Conservation (phyloP, 2,329 filamentous ascomycete genomes). For the Penicillium sp. region DNA sequence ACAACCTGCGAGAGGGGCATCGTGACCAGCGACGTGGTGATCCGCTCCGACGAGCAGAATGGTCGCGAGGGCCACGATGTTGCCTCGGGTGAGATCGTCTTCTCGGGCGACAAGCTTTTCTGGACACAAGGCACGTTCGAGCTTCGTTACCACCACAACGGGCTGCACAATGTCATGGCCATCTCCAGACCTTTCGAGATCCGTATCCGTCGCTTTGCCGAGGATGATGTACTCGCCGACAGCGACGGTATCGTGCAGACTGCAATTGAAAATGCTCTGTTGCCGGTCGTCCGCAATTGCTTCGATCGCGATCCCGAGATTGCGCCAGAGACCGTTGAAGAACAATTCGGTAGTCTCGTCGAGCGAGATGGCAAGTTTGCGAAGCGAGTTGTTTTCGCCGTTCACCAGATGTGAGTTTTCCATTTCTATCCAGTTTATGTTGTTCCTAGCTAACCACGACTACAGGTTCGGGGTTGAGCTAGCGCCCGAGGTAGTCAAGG, state of each 20-base stretch:
- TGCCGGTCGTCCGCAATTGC: conserved; percentile 87
- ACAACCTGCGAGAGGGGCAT: conserved; percentile 75
- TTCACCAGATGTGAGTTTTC: conserved; percentile 76
- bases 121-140: conserved; percentile 97
- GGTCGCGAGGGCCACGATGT: conserved; percentile 58
- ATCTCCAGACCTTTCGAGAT: conserved; percentile 94
- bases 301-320: conserved; percentile 90
- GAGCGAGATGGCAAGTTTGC: conserved; percentile 88
- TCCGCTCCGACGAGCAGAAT: conserved; percentile 47
- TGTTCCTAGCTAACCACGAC: conserved; percentile 9
- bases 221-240: conserved; percentile 65
- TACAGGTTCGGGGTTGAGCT: conserved; percentile 85
- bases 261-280: conserved; percentile 73
- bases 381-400: conserved; percentile 86
- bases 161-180: conserved; percentile 89
- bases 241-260: conserved; percentile 63
- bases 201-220: conserved; percentile 76
- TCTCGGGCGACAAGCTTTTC: conserved; percentile 91
- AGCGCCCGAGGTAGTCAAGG: conserved; percentile 85
- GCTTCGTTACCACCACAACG: conserved; percentile 94
- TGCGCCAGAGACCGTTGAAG: conserved; percentile 75
- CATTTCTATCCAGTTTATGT: background rate
- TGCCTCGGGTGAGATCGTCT: conserved; percentile 79
- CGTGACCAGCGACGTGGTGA: conserved; percentile 64
- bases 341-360: conserved; percentile 80